Percentiles rank a stretch among this genome's conserved stretches.
Conservation (phyloP, 2,329 filamentous ascomycete species). For the Xylariaceae sp. region DNA sequence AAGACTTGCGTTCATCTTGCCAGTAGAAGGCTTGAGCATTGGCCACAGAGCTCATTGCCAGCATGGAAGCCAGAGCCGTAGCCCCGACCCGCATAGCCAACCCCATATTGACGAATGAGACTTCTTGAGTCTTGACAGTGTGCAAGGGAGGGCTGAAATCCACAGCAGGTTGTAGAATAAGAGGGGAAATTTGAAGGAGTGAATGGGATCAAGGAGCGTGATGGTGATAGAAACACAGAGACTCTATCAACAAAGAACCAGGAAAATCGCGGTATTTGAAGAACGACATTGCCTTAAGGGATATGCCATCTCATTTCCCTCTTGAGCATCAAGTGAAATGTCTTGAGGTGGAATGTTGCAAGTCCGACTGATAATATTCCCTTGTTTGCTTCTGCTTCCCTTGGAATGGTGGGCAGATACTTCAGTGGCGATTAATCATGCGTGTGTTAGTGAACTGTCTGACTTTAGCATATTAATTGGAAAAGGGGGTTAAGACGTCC, state of each 20-base stretch:
- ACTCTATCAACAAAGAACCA: background rate
- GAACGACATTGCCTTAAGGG: slow-evolving; percentile 8
- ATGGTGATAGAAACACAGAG: background rate
- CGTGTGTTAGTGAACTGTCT: too few relatives aligned
- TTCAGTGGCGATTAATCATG: too few relatives aligned
- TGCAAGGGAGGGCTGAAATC: background rate
- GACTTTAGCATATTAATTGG: background rate
- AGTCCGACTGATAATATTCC: slow-evolving; percentile 8
- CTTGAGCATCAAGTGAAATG: slow-evolving; percentile 2
- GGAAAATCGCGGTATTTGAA: slow-evolving; percentile 20
- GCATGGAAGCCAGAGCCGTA: slow-evolving; percentile 18
- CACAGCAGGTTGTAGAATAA: background rate
- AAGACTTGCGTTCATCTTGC: slow-evolving; percentile 9
- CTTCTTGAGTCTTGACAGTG: slow-evolving; percentile 1
- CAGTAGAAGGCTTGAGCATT: slow-evolving; percentile 18
- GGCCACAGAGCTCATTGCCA: slow-evolving; percentile 16
- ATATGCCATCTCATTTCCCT: slow-evolving; percentile 3
- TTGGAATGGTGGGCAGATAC: slow-evolving; percentile 21
- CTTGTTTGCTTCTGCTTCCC: slow-evolving; percentile 13
- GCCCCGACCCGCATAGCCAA: slow-evolving; percentile 14
- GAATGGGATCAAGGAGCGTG: slow-evolving; percentile 11
- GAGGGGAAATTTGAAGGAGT: slow-evolving; percentile 2
- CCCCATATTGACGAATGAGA: slow-evolving; percentile 19
- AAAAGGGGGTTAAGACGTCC: too few relatives aligned
- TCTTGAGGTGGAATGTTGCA: slow-evolving; percentile 16